Percentiles rank a stretch among this genome's conserved stretches.
Evolutionary conservation across 805 yeast species (phyloP).

Genomic region (Lipomyces orientalis): DNA sequence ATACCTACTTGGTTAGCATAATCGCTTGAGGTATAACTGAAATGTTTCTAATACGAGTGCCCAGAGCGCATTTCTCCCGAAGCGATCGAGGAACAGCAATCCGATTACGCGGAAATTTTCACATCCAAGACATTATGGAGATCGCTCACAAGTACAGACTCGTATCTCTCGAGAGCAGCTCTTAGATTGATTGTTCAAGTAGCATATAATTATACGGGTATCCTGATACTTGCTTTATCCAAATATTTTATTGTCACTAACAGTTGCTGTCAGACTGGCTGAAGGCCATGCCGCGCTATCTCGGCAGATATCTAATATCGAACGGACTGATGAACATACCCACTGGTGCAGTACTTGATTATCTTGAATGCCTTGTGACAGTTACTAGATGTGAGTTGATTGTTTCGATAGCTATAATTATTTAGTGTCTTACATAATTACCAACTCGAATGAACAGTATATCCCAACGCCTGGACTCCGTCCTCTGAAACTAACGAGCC

Average conservation of each 20-base stretch:
- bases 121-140: conserved; percentile 30
- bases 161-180: conserved; percentile 27
- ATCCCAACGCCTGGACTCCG: conserved; percentile 26
- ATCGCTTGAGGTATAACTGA: background rate
- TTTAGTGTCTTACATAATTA: too few relatives aligned
- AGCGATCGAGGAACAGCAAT: conserved; percentile 28
- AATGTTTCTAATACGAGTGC: background rate
- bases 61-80: conserved; percentile 21
- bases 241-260: background rate
- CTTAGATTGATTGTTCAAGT: conserved; percentile 22
- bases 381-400: conserved; percentile 25
- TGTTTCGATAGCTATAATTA: background rate
- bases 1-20: conserved; percentile 26
- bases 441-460: conserved; percentile 13
- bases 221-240: background rate
- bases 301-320: conserved; percentile 24
- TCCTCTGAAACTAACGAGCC: conserved; percentile 20
- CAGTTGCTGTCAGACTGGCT: conserved; percentile 24
- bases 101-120: conserved; percentile 31
- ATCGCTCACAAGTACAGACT: conserved; percentile 24
- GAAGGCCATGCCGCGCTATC: conserved; percentile 10
- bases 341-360: conserved; percentile 26
- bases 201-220: conserved; percentile 24
- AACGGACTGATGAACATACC: conserved; percentile 29
- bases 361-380: conserved; percentile 24